Percentiles rank a stretch among this genome's conserved stretches.
These are phyloP conservation scores for Grosmannia clavigera DNA, from an alignment of 2,329 filamentous ascomycete species.

Conservation along the genomic window DNA sequence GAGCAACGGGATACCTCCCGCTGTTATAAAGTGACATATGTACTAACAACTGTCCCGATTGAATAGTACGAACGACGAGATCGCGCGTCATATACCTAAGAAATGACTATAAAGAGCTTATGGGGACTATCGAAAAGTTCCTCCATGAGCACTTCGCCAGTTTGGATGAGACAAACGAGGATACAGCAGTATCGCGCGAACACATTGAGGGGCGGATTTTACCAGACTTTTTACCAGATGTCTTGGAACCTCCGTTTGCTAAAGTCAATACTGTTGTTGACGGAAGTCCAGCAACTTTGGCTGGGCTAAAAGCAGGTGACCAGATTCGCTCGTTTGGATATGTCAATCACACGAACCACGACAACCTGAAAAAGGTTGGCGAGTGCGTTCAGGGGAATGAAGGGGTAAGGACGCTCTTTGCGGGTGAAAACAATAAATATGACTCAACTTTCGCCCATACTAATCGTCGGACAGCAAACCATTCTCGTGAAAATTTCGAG, in stretches of 20 bases:
- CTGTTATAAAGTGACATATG: neutral
- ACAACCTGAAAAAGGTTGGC: slow-evolving; percentile 73
- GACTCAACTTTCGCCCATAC: slow-evolving; percentile 1
- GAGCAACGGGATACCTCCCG: neutral
- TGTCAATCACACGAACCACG: slow-evolving; percentile 74
- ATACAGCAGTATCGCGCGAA: slow-evolving; percentile 14
- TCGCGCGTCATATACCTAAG: slow-evolving; percentile 77
- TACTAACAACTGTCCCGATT: neutral
- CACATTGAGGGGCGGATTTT: slow-evolving; percentile 11
- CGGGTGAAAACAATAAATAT: too few species aligned
- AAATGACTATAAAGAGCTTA: slow-evolving; percentile 88
- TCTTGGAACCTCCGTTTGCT: slow-evolving; percentile 53
- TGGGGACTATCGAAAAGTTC: slow-evolving; percentile 69
- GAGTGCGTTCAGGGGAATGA: slow-evolving; percentile 83
- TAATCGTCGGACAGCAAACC: slow-evolving; percentile 38
- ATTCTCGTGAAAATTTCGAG: slow-evolving; percentile 57
- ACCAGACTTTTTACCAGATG: slow-evolving; percentile 22
- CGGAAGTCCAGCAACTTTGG: slow-evolving; percentile 68
- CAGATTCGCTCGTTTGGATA: slow-evolving; percentile 74
- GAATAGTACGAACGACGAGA: slow-evolving; percentile 76
- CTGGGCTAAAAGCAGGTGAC: slow-evolving; percentile 72
- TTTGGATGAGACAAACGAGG: slow-evolving; percentile 39
- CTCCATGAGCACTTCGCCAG: slow-evolving; percentile 87
- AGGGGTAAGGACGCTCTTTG: slow-evolving; percentile 48
- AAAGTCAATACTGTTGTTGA: slow-evolving; percentile 74